Evolutionary conservation across 768 basidiomycete species (phyloP).

Genomic region (Tylopilus intermedius): DNA sequence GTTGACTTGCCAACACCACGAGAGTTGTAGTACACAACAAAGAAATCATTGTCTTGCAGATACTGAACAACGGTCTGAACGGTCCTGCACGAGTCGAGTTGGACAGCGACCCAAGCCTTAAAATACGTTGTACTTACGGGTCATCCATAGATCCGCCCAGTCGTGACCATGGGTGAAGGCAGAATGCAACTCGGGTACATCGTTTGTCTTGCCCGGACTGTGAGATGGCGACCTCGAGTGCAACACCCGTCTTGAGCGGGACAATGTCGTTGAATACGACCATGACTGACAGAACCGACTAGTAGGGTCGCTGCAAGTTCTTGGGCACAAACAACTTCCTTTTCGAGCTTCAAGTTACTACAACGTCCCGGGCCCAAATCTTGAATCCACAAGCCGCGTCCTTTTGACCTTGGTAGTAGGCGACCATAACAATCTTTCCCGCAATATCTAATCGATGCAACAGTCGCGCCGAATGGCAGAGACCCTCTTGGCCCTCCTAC

Average conservation of each 20-base stretch:
- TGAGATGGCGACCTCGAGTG: conserved; percentile 39
- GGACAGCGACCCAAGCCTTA: background rate
- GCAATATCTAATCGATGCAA: background rate
- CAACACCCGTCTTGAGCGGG: conserved; percentile 36
- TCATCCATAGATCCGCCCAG: conserved; percentile 74
- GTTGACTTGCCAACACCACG: conserved; percentile 72
- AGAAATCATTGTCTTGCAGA: conserved; percentile 44
- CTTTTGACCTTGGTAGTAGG: background rate
- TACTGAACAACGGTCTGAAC: conserved; percentile 43
- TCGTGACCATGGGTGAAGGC: conserved; percentile 84
- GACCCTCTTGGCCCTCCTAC: conserved; percentile 72
- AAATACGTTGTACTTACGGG: conserved; percentile 46
- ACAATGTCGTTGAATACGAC: conserved; percentile 6
- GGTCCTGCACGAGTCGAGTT: conserved; percentile 10
- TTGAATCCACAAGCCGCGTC: background rate
- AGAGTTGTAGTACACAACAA: conserved; percentile 70
- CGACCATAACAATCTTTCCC: background rate
- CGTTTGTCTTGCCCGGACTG: conserved; percentile 19
- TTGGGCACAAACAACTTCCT: background rate
- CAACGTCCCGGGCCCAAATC: background rate
- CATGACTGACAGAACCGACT: background rate
- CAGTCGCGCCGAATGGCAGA: conserved; percentile 40
- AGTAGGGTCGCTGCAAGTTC: background rate
- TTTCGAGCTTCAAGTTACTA: background rate
- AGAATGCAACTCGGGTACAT: conserved; percentile 53